Percentiles rank a stretch among this genome's conserved stretches.
Evolutionary conservation across 257 asterid genomes (phyloP).

Genomic region (Petrea volubilis): DNA sequence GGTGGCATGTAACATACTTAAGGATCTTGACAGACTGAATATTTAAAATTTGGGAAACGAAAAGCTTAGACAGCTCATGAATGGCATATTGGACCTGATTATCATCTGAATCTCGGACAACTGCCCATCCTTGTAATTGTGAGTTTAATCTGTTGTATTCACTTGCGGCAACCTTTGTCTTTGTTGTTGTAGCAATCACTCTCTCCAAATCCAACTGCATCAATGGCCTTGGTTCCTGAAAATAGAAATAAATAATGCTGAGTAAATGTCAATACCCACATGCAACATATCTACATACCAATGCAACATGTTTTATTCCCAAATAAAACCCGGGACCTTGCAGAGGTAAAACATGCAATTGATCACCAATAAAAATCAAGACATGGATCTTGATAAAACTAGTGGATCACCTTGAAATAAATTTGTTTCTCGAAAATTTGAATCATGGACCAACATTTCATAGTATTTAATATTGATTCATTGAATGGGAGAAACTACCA

Average conservation of each 20-base stretch:
- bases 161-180: constrained; percentile 69
- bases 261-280: background rate
- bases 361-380: background rate
- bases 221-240: constrained; percentile 74
- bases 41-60: constrained; percentile 46
- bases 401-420: background rate
- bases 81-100: constrained; percentile 61
- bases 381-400: background rate
- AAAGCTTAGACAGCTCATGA: constrained; percentile 52
- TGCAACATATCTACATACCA: no score
- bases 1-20: background rate
- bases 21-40: constrained; percentile 40
- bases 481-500: background rate
- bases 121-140: constrained; percentile 40
- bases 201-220: constrained; percentile 64
- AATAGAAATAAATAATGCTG: background rate
- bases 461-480: background rate
- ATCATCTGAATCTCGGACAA: constrained; percentile 43
- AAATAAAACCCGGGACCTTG: no score
- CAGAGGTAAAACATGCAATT: background rate
- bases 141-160: constrained; percentile 58
- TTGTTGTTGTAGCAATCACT: constrained; percentile 53
- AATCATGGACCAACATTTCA: background rate
- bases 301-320: no score
- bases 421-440: background rate